Percentiles rank a stretch among this genome's conserved stretches.
phyloP scores from a whole-genome alignment of 257 asterid genomes.

The Ehretia macrophylla region DNA sequence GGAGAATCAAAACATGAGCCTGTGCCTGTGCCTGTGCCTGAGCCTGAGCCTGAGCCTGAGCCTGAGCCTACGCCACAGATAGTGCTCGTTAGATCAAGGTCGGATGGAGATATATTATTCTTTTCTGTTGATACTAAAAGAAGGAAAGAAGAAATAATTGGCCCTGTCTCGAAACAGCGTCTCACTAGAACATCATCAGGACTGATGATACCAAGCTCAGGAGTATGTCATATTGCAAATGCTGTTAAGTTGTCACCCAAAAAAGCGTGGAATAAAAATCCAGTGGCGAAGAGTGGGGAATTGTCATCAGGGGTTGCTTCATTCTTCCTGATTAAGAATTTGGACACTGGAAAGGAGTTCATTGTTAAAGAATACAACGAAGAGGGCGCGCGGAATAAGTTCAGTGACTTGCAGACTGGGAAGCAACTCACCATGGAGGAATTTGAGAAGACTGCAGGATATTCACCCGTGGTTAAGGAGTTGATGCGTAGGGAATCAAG shows the following conservation, averaged over 20 bases:
- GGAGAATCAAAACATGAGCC: constrained; percentile 20
- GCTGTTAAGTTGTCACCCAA: constrained; percentile 27
- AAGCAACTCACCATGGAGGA: constrained; percentile 28
- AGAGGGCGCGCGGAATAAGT: constrained; percentile 26
- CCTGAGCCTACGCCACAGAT: constrained; percentile 23
- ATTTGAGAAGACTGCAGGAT: constrained; percentile 22
- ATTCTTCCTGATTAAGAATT: constrained; percentile 20
- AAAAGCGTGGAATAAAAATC: constrained; percentile 15
- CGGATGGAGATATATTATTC: constrained; percentile 75
- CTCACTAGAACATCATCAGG: constrained; percentile 68
- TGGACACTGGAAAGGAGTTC: constrained; percentile 30
- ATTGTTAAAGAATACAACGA: constrained; percentile 24
- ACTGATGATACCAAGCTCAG: constrained; percentile 25
- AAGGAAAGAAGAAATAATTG: constrained; percentile 71
- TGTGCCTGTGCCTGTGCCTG: not conserved
- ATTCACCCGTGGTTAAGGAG: constrained; percentile 26
- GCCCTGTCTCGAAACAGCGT: constrained; percentile 61
- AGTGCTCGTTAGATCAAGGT: constrained; percentile 67
- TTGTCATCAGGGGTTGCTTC: constrained; percentile 22
- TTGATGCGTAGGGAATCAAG: constrained; percentile 18
- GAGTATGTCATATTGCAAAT: constrained; percentile 30
- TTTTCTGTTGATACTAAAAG: constrained; percentile 51
- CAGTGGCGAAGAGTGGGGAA: constrained; percentile 19
- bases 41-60: constrained; percentile 3
- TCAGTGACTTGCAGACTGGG: constrained; percentile 27